Evolutionary conservation across 2,329 filamentous ascomycete genomes (phyloP).

Genomic region (Scytalidium lignicola): DNA sequence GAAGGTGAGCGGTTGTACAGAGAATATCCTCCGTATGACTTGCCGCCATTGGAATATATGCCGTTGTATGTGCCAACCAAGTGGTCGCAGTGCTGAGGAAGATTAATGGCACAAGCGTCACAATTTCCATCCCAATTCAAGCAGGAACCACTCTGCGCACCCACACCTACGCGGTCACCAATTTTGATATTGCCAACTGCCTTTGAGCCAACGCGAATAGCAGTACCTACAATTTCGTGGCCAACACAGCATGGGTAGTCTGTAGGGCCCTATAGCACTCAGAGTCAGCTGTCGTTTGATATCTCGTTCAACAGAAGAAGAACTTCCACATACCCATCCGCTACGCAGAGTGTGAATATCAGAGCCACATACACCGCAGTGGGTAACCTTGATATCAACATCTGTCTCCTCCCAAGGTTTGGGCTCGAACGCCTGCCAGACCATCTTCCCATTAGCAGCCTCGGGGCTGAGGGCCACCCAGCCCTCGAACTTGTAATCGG

Average conservation of each 20-base stretch:
- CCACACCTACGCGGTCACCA: constrained; percentile 50
- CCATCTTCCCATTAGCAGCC: constrained; percentile 22
- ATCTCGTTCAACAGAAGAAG: neutral
- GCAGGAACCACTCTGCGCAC: constrained; percentile 45
- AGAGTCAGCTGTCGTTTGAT: neutral
- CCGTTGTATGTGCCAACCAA: constrained; percentile 25
- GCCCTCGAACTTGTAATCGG: constrained; percentile 10
- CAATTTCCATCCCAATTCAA: too few species aligned
- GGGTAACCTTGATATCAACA: constrained; percentile 42
- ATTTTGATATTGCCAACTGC: constrained; percentile 39
- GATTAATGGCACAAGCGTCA: too few species aligned
- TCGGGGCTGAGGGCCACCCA: constrained; percentile 26
- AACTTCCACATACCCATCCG: neutral
- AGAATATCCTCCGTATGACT: constrained; percentile 46
- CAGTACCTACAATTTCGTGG: constrained; percentile 46
- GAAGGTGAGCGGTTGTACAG: constrained; percentile 45
- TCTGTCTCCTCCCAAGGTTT: constrained; percentile 42
- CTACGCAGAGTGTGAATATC: neutral
- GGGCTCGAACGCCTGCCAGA: constrained; percentile 32
- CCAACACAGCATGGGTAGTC: constrained; percentile 34
- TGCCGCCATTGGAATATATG: constrained; percentile 41
- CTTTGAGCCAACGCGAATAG: constrained; percentile 37
- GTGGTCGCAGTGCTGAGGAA: too few species aligned
- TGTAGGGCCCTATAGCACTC: neutral
- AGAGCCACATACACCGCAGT: constrained; percentile 36